Percentiles rank a stretch among this genome's conserved stretches.
Evolutionary conservation across 148 eudicot genomes (phyloP).

Genomic region (Polygonum maritimum): DNA sequence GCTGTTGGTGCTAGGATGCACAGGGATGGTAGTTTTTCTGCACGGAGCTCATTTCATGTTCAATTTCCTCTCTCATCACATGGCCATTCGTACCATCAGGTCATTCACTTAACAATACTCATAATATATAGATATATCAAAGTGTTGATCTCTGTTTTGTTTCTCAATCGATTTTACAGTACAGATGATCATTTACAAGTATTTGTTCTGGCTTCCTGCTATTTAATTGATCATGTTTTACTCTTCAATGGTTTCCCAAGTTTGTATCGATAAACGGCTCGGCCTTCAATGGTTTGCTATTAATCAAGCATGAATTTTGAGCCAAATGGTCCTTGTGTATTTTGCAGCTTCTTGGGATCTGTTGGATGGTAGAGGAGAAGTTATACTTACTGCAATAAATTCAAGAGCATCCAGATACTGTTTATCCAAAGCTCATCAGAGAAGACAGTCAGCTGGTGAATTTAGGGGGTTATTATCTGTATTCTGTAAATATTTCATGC

Average conservation of each 20-base stretch:
- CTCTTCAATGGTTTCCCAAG: neutral
- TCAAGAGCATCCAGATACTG: too few relatives aligned
- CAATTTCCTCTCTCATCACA: constrained; percentile 33
- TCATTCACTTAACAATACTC: constrained; percentile 1
- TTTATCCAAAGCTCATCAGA: too few relatives aligned
- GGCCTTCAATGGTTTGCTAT: too few relatives aligned
- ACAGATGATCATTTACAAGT: neutral
- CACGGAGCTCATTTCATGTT: constrained; percentile 55
- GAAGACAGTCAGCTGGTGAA: too few relatives aligned
- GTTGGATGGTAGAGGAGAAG: constrained; percentile 26
- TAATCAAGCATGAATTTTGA: neutral
- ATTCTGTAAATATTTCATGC: too few relatives aligned
- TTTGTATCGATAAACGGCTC: neutral
- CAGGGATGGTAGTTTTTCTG: constrained; percentile 48
- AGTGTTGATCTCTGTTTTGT: neutral
- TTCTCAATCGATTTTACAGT: neutral
- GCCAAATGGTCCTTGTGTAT: neutral
- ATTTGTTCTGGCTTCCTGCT: neutral
- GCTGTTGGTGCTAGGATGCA: constrained; percentile 55
- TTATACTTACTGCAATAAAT: too few relatives aligned
- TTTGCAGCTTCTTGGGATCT: constrained; percentile 45
- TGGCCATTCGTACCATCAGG: constrained; percentile 53
- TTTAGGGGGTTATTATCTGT: too few relatives aligned
- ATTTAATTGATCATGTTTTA: neutral
- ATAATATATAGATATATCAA: too few relatives aligned